phyloP scores from a whole-genome alignment of 805 yeast genomes.

The Isabelozyma gotoi region DNA sequence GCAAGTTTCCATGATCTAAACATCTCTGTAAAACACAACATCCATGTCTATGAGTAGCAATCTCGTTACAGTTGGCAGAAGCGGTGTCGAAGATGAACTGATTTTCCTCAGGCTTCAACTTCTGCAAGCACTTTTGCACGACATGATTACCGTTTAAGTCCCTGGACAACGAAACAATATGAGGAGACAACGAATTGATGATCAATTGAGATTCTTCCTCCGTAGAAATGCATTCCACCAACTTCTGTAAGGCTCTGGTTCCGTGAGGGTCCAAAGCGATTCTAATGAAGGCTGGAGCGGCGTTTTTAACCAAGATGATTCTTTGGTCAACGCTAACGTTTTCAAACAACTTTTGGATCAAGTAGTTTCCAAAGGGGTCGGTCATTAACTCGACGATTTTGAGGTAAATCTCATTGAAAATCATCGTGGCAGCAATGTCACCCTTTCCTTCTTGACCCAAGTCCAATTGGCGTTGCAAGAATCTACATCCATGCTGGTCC shows the following conservation, averaged over 20 bases:
- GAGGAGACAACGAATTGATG: constrained; percentile 58
- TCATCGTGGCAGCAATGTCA: constrained; percentile 63
- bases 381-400: constrained; percentile 87
- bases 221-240: constrained; percentile 77
- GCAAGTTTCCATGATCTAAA: constrained; percentile 78
- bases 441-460: constrained; percentile 40
- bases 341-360: constrained; percentile 88
- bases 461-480: constrained; percentile 84
- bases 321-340: constrained; percentile 70
- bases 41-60: constrained; percentile 95
- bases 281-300: constrained; percentile 69
- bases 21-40: constrained; percentile 97
- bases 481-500: constrained; percentile 96
- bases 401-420: constrained; percentile 76
- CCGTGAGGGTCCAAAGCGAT: constrained; percentile 95
- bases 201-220: constrained; percentile 70
- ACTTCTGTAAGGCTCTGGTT: constrained; percentile 89
- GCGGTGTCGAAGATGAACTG: constrained; percentile 92
- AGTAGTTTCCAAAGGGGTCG: constrained; percentile 96
- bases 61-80: constrained; percentile 64
- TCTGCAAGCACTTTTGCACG: constrained; percentile 85
- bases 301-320: constrained; percentile 63
- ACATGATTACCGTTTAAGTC: constrained; percentile 97
- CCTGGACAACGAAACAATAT: constrained; percentile 76
- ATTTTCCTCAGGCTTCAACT: constrained; percentile 62